Evolutionary conservation across 2,329 filamentous ascomycete species (phyloP).

Genomic region (Tolypocladium album): DNA sequence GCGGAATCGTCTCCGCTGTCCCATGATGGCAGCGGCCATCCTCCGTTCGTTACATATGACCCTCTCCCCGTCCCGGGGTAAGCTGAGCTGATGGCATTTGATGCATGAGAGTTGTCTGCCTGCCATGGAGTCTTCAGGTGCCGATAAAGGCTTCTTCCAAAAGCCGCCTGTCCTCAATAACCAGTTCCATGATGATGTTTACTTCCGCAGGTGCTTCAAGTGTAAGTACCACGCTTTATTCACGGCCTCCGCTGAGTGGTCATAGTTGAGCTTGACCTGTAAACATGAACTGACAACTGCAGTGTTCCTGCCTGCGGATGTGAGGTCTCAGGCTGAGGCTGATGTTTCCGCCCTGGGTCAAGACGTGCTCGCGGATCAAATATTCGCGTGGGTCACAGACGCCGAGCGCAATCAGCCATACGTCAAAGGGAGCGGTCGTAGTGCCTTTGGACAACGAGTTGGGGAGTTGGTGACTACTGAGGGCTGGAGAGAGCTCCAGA

Average conservation of each 20-base stretch:
- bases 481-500: conserved; percentile 54
- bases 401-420: conserved; percentile 56
- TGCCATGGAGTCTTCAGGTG: conserved; percentile 31
- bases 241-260: not conserved
- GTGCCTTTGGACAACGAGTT: conserved; percentile 50
- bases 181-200: conserved; percentile 45
- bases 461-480: conserved; percentile 52
- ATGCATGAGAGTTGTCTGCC: not conserved
- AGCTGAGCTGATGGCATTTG: not conserved
- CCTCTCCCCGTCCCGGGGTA: not conserved
- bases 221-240: conserved; percentile 23
- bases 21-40: not conserved
- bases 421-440: conserved; percentile 42
- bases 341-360: conserved; percentile 38
- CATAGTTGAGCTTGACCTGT: not conserved
- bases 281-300: not conserved
- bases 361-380: conserved; percentile 39
- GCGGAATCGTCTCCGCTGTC: not conserved
- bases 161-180: conserved; percentile 39
- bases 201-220: conserved; percentile 38
- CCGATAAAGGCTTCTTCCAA: conserved; percentile 46
- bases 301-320: conserved; percentile 37
- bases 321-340: conserved; percentile 26
- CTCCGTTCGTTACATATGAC: not conserved
- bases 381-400: conserved; percentile 50